Evolutionary conservation across 176 grass and related monocot species (phyloP).

Genomic region (Thinopyrum elongatum): DNA sequence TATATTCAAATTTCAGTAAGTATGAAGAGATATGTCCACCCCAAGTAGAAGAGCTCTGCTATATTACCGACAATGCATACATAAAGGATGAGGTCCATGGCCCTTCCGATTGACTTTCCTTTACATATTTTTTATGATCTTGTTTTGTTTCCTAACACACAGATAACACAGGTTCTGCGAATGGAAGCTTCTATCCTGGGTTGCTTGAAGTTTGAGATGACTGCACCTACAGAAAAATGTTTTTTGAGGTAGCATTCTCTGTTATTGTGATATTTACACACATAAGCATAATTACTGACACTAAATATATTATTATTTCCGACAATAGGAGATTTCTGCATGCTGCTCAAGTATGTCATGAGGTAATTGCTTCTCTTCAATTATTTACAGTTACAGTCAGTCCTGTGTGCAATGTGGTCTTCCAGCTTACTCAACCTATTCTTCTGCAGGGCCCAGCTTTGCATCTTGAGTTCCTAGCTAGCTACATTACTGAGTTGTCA

Average conservation of each 20-base stretch:
- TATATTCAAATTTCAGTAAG: constrained; percentile 58
- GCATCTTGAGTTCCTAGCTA: constrained; percentile 83
- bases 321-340: constrained; percentile 58
- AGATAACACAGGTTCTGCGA: constrained; percentile 55
- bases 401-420: constrained; percentile 3
- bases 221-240: constrained; percentile 69
- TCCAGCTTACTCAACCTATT: constrained; percentile 7
- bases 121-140: not conserved
- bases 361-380: constrained; percentile 56
- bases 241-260: constrained; percentile 67
- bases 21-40: constrained; percentile 93
- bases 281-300: constrained; percentile 3
- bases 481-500: constrained; percentile 79
- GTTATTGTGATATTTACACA: constrained; percentile 9
- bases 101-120: not conserved
- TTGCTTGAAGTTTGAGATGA: constrained; percentile 86
- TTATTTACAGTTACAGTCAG: not conserved
- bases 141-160: constrained; percentile 2
- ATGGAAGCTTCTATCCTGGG: constrained; percentile 86
- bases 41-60: constrained; percentile 92
- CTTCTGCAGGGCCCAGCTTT: constrained; percentile 47
- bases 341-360: constrained; percentile 64
- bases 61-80: constrained; percentile 87
- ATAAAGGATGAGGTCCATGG: constrained; percentile 66
- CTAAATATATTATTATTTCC: not conserved